Base-by-base conservation (phyloP, 148 eudicot genomes). In the Gaultheria prostrata region DNA sequence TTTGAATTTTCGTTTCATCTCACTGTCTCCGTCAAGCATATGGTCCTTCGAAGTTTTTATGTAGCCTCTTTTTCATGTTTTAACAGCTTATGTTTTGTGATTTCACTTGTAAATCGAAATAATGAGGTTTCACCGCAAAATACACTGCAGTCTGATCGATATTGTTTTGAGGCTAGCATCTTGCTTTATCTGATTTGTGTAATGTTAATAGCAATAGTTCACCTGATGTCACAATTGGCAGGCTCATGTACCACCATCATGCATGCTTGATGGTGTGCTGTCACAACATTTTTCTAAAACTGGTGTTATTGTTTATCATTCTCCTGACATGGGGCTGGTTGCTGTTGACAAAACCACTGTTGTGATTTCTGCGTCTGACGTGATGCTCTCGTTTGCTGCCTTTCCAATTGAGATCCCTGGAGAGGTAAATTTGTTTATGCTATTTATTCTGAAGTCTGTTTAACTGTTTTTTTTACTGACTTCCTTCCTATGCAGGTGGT, bases 241-340 rank as follows among this genome's bases (percentile, higher is more conserved):
- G 99, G 99, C 94, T 89, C 93, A 94, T 87, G 98, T 97, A 78
- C 99, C 99, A 80, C 91, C 94, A n/a, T 93, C 97, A 43, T 97
- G 98, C 89, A 91, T 94, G 98, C 90, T 97, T 83, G 99, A 97
- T 91, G 98, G 98, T 49, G 97, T 97, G 73, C 95, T 90, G 81
- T 88, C 95, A n/a, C 94, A 93, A 74, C 97, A 93, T 90, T 97
- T 91, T 86, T 91, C 91, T 89, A 98, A 98, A 61, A 93, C 99
- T 67, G 99, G 98, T 83, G 95, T 94, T 73, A 91, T 97, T 78
- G 89, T 97, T 82, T 88, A 91, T 88, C 99, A 97, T 90, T 97
- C 99, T 39, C 86, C 87, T 49, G 88, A 84, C 84, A 92, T 94
- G 95, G 99, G 99, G 71, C 80, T 97, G 89, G 95, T 94, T 88